phyloP scores from a whole-genome alignment of 1,139 yeast genomes.

The Wickerhamiella pararugosa region DNA sequence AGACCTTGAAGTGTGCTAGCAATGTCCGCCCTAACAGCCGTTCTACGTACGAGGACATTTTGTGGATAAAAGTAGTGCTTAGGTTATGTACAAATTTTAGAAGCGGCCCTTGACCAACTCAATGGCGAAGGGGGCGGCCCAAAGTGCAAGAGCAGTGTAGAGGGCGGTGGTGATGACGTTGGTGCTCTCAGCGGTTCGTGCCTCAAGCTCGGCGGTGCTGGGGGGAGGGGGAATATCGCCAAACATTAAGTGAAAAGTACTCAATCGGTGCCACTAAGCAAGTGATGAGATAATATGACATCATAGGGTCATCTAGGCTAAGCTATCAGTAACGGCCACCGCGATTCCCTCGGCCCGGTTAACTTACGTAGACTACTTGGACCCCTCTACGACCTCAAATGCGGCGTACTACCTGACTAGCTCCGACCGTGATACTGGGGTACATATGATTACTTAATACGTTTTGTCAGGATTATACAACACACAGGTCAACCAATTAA shows the following conservation, averaged over 20 bases:
- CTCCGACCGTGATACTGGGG: too few species aligned
- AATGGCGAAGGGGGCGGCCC: slow-evolving; percentile 36
- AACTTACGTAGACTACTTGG: too few species aligned
- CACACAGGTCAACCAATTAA: too few species aligned
- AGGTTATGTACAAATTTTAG: slow-evolving; percentile 9
- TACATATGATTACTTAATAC: too few species aligned
- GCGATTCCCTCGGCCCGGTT: too few species aligned
- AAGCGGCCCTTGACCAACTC: slow-evolving; percentile 28
- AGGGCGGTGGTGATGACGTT: slow-evolving; percentile 56
- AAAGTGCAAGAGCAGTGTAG: slow-evolving; percentile 58
- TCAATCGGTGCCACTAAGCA: too few species aligned
- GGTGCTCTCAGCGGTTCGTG: slow-evolving; percentile 55
- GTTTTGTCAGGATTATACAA: too few species aligned
- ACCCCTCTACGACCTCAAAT: too few species aligned
- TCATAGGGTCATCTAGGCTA: too few species aligned
- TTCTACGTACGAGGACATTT: slow-evolving; percentile 1
- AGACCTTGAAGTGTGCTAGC: slow-evolving; percentile 18
- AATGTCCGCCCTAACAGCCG: slow-evolving; percentile 17
- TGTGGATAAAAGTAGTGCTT: not conserved
- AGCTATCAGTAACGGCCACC: too few species aligned
- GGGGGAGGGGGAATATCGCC: slow-evolving; percentile 62
- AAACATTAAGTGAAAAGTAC: slow-evolving; percentile 35
- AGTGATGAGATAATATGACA: too few species aligned
- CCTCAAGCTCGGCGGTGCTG: slow-evolving; percentile 63
- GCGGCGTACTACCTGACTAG: too few species aligned